Evolutionary conservation across 306 rosid genomes (phyloP), one percentile per base, ranked within the genome.

Genomic region (Chamaecrista fasciculata): DNA sequence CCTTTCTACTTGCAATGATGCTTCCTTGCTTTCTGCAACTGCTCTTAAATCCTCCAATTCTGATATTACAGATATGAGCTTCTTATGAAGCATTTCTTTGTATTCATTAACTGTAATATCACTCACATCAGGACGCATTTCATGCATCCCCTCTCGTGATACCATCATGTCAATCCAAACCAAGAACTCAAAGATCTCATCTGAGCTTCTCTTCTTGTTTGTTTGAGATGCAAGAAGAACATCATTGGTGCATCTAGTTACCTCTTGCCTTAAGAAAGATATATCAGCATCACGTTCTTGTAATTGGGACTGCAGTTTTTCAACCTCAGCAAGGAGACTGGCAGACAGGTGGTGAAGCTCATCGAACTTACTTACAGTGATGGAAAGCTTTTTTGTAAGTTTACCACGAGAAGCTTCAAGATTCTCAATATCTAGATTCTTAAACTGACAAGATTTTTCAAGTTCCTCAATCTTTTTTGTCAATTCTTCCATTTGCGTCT

Each of bases 241-340:
- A 81, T 89, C 97, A 63, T 87, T 89, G 63, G 96, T 86, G 84
- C 96, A 91, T 85, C 92, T 84, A 67, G 99, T 91, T 78, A 95
- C 92, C 85, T 95, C 99, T 82, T 95, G 99, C 74, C 99, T 85
- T 76, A 95, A 79, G 89, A 95, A 91, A 73, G 99, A 95, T 70
- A 95, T 84, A 80, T 95, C 99, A 18, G 82, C 59, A 81, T 95
- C 97, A 55, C 97, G 90, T 79, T 95, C 99, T 85, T 85, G 97
- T 84, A 95, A 69, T 71, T 91, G 96, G 49, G 88, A 85, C 79
- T 89, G 99, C 68, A 89, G 88, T 74, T 81, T 87, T 84, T 95
- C 99, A 83, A 95, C 87, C 84, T 95, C 99, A 6, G 92, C 73
- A 67, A 95, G 92, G 70, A 95, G 99, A 84, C 78, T 89, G 48